These are phyloP conservation scores for Teunomyces tritomae DNA, from an alignment of 805 yeast genomes.

Conservation along the genomic window DNA sequence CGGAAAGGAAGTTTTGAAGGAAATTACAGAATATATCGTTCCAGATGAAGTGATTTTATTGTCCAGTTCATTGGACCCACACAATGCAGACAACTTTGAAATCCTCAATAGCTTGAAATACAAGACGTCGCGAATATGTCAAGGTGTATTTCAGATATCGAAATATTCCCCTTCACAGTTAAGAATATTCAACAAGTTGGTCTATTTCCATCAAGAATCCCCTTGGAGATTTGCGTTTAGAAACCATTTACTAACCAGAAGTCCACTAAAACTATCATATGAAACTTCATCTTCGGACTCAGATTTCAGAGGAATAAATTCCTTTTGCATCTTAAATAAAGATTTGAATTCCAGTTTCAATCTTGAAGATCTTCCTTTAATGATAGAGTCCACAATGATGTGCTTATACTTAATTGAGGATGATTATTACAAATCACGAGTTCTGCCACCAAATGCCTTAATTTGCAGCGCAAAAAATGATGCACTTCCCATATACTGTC, in stretches of 20 bases:
- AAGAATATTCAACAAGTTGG: conserved; percentile 48
- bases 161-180: conserved; percentile 51
- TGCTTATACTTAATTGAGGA: conserved; percentile 34
- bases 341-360: conserved; percentile 16
- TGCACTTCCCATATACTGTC: conserved; percentile 17
- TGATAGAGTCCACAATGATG: conserved; percentile 43
- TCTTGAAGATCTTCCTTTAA: conserved; percentile 21
- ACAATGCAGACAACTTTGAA: conserved; percentile 26
- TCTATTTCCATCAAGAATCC: conserved; percentile 49
- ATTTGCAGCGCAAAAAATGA: not conserved
- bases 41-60: conserved; percentile 62
- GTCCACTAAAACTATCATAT: conserved; percentile 29
- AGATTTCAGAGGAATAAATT: conserved; percentile 21
- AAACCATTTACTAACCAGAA: conserved; percentile 18
- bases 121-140: conserved; percentile 24
- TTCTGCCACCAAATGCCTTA: not conserved
- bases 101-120: conserved; percentile 24
- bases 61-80: conserved; percentile 19
- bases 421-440: conserved; percentile 10
- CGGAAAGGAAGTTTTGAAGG: conserved; percentile 64
- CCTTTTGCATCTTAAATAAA: conserved; percentile 23
- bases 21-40: conserved; percentile 40
- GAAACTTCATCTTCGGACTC: conserved; percentile 11
- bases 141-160: conserved; percentile 30
- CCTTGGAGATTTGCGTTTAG: conserved; percentile 18